phyloP scores from a whole-genome alignment of 495 filamentous ascomycete species.

The Hypoxylon trugodes region DNA sequence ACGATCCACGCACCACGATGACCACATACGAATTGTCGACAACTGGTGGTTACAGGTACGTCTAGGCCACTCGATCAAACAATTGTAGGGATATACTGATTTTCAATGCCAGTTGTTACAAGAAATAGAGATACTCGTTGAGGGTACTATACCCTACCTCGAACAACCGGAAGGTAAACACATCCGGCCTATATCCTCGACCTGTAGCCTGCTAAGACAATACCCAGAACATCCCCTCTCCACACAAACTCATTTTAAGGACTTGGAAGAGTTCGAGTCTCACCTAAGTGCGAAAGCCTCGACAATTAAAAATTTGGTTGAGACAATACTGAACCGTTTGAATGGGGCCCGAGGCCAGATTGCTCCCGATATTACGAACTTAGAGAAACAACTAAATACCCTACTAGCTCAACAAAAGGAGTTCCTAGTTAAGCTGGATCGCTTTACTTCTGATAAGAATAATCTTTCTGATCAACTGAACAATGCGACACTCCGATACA shows the following conservation, averaged over 20 bases:
- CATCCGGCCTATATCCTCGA: slow-evolving; percentile 42
- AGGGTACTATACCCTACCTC: slow-evolving; percentile 56
- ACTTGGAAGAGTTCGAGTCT: slow-evolving; percentile 75
- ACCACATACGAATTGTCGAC: slow-evolving; percentile 89
- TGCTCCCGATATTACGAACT: slow-evolving; percentile 70
- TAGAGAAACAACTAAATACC: slow-evolving; percentile 76
- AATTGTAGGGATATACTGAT: slow-evolving; percentile 45
- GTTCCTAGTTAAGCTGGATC: slow-evolving; percentile 77
- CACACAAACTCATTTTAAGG: slow-evolving; percentile 69
- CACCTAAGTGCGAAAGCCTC: slow-evolving; percentile 72
- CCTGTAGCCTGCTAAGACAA: slow-evolving; percentile 46
- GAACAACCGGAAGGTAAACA: slow-evolving; percentile 62
- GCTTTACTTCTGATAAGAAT: slow-evolving; percentile 79
- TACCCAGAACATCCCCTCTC: slow-evolving; percentile 57
- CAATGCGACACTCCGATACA: slow-evolving; percentile 84
- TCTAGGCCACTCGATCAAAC: slow-evolving; percentile 30
- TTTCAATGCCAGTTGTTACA: slow-evolving; percentile 73
- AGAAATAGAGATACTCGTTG: slow-evolving; percentile 77
- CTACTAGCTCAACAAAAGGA: slow-evolving; percentile 84
- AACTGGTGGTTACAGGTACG: slow-evolving; percentile 91
- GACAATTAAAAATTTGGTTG: slow-evolving; percentile 53
- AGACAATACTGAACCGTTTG: slow-evolving; percentile 54
- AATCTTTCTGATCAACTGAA: slow-evolving; percentile 84
- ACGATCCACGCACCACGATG: slow-evolving; percentile 79
- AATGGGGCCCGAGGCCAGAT: slow-evolving; percentile 51